A percentile compares a stretch with the other conserved stretches of the same genome.
Conservation (phyloP, 495 filamentous ascomycete species). For the Xylaria longipes region DNA sequence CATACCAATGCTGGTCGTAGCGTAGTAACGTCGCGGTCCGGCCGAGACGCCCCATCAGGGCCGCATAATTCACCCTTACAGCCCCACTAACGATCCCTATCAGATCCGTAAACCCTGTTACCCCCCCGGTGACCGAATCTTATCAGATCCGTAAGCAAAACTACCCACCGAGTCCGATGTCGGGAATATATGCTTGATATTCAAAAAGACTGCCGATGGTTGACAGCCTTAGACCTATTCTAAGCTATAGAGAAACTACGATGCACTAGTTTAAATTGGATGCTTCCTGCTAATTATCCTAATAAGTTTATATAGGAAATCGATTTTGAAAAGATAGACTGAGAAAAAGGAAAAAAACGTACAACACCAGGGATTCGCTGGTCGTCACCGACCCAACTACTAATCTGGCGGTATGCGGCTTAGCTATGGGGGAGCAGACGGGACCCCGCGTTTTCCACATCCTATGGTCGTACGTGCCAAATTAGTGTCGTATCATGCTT, state of each 20-base stretch:
- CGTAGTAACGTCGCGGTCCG: not conserved
- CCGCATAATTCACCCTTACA: not conserved
- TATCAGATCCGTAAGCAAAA: conserved; percentile 8
- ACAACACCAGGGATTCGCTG: conserved; percentile 48
- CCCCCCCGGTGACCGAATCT: not conserved
- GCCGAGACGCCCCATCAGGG: not conserved
- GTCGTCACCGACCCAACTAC: conserved; percentile 53
- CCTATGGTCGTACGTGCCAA: not conserved
- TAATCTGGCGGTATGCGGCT: conserved; percentile 33
- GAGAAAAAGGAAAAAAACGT: no score
- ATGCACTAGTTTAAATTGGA: no score
- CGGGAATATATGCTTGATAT: not conserved
- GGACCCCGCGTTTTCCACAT: conserved; percentile 2
- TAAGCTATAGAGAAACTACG: no score
- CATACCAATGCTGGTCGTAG: not conserved
- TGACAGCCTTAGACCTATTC: no score
- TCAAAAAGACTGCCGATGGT: not conserved
- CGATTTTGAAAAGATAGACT: no score
- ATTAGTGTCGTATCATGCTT: no score
- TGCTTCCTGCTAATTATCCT: no score
- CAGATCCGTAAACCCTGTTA: conserved; percentile 5
- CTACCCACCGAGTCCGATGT: conserved; percentile 1
- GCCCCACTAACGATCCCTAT: not conserved
- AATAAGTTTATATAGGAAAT: no score
- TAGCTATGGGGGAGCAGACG: conserved; percentile 1